Evolutionary conservation across 1,284 basidiomycete species (phyloP).

Genomic region (Naganishia cerealis): DNA sequence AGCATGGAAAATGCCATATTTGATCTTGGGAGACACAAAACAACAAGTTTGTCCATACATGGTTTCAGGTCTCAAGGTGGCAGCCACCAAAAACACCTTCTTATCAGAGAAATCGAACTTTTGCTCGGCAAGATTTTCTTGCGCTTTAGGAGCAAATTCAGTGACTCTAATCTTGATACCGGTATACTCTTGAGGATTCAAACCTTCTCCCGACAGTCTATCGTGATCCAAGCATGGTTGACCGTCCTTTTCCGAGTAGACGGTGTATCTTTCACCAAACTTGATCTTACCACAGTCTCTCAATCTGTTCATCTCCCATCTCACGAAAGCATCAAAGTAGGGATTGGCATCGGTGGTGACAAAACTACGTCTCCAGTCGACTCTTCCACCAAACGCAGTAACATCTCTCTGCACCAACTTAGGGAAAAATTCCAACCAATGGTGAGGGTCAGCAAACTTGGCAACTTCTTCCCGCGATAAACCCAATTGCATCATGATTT

Average conservation of each 20-base stretch:
- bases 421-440: conserved; percentile 95
- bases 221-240: conserved; percentile 99
- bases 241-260: conserved; percentile 98
- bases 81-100: conserved; percentile 88
- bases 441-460: conserved; percentile 86
- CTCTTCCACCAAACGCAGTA: conserved; percentile 81
- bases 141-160: conserved; percentile 71
- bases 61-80: conserved; percentile 94
- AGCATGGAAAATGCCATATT: conserved; percentile 86
- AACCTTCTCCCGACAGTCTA: conserved; percentile 87
- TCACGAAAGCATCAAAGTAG: conserved; percentile 95
- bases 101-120: no score
- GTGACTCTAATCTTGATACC: conserved; percentile 93
- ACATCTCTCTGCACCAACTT: conserved; percentile 89
- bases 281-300: conserved; percentile 84
- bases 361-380: conserved; percentile 97
- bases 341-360: conserved; percentile 91
- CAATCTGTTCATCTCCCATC: conserved; percentile 97
- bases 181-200: conserved; percentile 96
- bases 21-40: conserved; percentile 87
- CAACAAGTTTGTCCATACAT: conserved; percentile 99
- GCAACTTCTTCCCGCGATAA: conserved; percentile 88
- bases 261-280: conserved; percentile 97
- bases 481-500: conserved; percentile 93
- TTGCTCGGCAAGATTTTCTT: no score